phyloP scores from a whole-genome alignment of 139 green algal species.

The Asterochloris sp. region DNA sequence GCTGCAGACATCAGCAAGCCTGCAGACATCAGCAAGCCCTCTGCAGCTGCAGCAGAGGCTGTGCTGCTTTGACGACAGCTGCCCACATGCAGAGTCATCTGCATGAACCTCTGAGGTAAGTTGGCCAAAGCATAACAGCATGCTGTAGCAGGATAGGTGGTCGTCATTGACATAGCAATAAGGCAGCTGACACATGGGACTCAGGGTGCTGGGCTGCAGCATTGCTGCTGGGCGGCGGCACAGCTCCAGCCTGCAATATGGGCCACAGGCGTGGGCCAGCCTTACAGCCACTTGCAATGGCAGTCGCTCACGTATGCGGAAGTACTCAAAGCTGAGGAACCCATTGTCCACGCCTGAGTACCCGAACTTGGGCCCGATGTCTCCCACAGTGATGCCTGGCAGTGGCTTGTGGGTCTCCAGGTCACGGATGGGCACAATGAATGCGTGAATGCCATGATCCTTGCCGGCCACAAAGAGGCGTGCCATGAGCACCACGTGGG shows the following conservation, averaged over 20 bases:
- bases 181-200: too few relatives aligned
- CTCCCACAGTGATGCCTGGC: slow-evolving; percentile 83
- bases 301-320: slow-evolving; percentile 41
- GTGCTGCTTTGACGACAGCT: too few relatives aligned
- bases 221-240: too few relatives aligned
- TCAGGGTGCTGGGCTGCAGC: too few relatives aligned
- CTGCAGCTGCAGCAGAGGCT: too few relatives aligned
- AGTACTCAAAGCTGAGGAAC: slow-evolving; percentile 75
- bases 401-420: slow-evolving; percentile 79
- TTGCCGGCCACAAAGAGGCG: slow-evolving; percentile 66
- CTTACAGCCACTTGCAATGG: neutral
- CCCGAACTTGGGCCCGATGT: slow-evolving; percentile 94
- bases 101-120: too few relatives aligned
- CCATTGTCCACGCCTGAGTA: slow-evolving; percentile 90
- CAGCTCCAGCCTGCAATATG: too few relatives aligned
- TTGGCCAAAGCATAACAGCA: too few relatives aligned
- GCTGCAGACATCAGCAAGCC: neutral
- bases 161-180: too few relatives aligned
- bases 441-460: slow-evolving; percentile 85
- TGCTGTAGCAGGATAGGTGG: too few relatives aligned
- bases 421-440: slow-evolving; percentile 82
- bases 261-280: too few relatives aligned
- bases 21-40: neutral
- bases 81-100: too few relatives aligned
- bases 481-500: slow-evolving; percentile 89